These are phyloP conservation scores for Aspergillus calidoustus DNA, from an alignment of 2,329 filamentous ascomycete species.

Conservation along the genomic window DNA sequence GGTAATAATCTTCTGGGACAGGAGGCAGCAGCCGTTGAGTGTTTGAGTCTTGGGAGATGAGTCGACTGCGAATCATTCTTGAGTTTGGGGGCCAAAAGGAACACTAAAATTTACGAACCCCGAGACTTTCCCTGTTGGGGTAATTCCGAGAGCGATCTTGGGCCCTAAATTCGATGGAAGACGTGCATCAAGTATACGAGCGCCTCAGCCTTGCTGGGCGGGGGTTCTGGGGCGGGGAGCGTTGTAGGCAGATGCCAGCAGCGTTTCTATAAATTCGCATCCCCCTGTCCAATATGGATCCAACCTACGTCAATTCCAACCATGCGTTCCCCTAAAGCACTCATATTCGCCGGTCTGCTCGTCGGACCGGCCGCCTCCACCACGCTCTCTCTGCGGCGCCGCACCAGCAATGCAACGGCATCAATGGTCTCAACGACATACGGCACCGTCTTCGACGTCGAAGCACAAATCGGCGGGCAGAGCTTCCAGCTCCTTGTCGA, in stretches of 20 bases:
- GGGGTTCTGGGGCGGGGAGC: too few species aligned
- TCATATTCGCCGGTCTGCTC: neutral
- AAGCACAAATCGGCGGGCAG: conserved; percentile 33
- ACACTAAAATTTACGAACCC: neutral
- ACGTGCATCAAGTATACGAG: neutral
- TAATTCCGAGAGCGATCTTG: neutral
- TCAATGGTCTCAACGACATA: conserved; percentile 22
- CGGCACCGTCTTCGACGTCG: conserved; percentile 27
- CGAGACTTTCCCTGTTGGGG: neutral
- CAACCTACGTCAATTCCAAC: neutral
- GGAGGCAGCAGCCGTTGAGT: neutral
- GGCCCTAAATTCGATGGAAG: neutral
- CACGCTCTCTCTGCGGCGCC: neutral
- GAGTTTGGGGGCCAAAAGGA: neutral
- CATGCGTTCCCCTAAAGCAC: neutral
- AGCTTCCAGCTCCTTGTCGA: conserved; percentile 49
- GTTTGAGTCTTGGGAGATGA: neutral
- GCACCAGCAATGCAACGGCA: conserved; percentile 3
- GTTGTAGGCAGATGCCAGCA: neutral
- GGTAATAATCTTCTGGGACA: neutral
- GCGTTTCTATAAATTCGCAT: neutral
- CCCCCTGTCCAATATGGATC: neutral
- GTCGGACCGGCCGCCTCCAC: neutral
- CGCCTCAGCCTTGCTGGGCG: neutral
- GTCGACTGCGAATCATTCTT: neutral